These are phyloP conservation scores for Breynia disticha DNA, from an alignment of 441 rosid species.

Conservation along the genomic window DNA sequence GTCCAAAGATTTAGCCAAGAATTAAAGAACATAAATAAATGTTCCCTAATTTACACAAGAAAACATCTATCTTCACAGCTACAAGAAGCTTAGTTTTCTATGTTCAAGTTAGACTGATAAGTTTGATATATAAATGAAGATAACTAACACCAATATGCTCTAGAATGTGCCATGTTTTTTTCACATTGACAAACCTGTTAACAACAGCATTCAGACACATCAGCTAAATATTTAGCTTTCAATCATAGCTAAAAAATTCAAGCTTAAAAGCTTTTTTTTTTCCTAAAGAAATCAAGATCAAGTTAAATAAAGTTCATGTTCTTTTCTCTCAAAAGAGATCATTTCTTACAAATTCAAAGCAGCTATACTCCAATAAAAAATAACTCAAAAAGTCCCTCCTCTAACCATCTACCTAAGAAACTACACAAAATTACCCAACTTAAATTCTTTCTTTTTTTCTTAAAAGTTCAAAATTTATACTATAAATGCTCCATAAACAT, in stretches of 20 bases:
- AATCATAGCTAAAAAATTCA: neutral
- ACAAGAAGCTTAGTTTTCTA: too few relatives aligned
- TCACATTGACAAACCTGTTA: too few relatives aligned
- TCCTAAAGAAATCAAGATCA: neutral
- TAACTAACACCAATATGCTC: neutral
- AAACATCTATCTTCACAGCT: too few relatives aligned
- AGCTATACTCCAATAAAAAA: too few relatives aligned
- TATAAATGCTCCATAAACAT: too few relatives aligned
- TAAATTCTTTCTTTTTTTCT: too few relatives aligned
- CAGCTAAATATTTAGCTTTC: slow-evolving; percentile 1
- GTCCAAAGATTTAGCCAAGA: neutral
- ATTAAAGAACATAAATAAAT: neutral
- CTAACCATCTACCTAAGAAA: too few relatives aligned
- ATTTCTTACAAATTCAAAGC: neutral
- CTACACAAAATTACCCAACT: too few relatives aligned
- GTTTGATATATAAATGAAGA: neutral
- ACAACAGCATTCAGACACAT: neutral
- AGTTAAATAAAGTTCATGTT: neutral
- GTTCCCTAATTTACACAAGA: too few relatives aligned
- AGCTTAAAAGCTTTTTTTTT: neutral
- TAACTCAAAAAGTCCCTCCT: too few relatives aligned
- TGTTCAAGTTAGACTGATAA: neutral
- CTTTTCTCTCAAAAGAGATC: neutral
- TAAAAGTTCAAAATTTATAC: neutral
- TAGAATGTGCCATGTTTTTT: neutral